Conservation (phyloP, 805 yeast species). For the Yarrowia porcina region DNA sequence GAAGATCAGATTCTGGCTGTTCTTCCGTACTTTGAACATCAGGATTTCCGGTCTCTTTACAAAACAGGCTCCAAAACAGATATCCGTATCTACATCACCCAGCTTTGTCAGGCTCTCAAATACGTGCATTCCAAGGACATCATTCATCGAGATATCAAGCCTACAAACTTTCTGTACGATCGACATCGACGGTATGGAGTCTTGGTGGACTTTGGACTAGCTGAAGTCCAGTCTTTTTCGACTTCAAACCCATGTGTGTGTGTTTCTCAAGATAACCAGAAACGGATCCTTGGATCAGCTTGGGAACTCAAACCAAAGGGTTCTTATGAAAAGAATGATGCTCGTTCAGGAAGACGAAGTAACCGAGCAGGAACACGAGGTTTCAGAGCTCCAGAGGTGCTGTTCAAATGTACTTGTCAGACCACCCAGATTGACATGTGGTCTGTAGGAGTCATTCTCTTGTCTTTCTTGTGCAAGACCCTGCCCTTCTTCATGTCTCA, state of each 20-base stretch:
- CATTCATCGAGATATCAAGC: slow-evolving; percentile 90
- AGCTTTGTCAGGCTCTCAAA: slow-evolving; percentile 69
- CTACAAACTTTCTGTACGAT: slow-evolving; percentile 72
- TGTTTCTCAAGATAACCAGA: slow-evolving; percentile 11
- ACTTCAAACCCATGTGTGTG: slow-evolving; percentile 29
- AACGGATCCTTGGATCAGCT: slow-evolving; percentile 24
- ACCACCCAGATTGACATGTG: slow-evolving; percentile 80
- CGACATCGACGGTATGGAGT: slow-evolving; percentile 69
- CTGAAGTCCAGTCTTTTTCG: slow-evolving; percentile 53
- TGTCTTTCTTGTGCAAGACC: slow-evolving; percentile 71
- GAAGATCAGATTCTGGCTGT: slow-evolving; percentile 94
- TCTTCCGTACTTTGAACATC: slow-evolving; percentile 84
- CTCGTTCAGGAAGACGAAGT: slow-evolving; percentile 84
- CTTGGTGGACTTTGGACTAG: slow-evolving; percentile 87
- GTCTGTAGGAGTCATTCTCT: slow-evolving; percentile 87
- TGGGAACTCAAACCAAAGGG: slow-evolving; percentile 39
- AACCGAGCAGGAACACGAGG: slow-evolving; percentile 97
- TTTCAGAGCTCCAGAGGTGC: slow-evolving; percentile 89
- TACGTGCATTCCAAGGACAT: slow-evolving; percentile 73
- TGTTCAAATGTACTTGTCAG: slow-evolving; percentile 82
- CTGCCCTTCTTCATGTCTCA: slow-evolving; percentile 93
- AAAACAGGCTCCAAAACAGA: slow-evolving; percentile 76
- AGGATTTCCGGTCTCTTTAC: slow-evolving; percentile 81
- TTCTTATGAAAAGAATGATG: slow-evolving; percentile 85
- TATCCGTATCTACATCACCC: slow-evolving; percentile 74